These are phyloP conservation scores for Acorus calamus DNA, from an alignment of 106 monocot genomes.

Conservation along the genomic window DNA sequence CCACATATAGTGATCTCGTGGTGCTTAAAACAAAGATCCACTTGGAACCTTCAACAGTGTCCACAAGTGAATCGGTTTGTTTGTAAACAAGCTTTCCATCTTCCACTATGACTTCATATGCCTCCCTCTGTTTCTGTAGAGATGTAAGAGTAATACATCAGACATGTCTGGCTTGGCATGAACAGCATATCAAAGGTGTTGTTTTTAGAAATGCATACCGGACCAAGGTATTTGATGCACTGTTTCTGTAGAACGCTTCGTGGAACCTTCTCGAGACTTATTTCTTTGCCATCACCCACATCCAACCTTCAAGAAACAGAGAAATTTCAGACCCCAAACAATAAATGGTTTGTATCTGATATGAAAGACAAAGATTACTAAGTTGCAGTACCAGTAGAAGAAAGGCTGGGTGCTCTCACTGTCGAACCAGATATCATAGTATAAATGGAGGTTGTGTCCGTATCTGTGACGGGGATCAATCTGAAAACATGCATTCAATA, in stretches of 20 bases:
- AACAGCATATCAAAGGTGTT: no score
- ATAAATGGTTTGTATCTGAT: no score
- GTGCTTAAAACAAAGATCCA: conserved; percentile 94
- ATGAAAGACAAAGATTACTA: no score
- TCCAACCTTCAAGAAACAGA: conserved; percentile 36
- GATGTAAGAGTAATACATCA: no score
- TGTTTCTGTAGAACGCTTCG: conserved; percentile 56
- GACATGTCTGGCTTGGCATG: no score
- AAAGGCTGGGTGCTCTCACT: conserved; percentile 59
- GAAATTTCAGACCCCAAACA: no score
- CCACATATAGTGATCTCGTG: conserved; percentile 59
- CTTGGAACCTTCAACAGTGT: conserved; percentile 59
- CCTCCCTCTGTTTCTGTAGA: conserved; percentile 57
- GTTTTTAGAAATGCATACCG: conserved; percentile 24
- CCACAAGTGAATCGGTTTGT: conserved; percentile 22
- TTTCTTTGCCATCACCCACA: conserved; percentile 68
- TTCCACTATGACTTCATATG: conserved; percentile 65
- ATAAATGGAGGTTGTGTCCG: conserved; percentile 61
- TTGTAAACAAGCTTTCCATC: conserved; percentile 61
- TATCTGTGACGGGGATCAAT: conserved; percentile 72
- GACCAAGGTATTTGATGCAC: conserved; percentile 80
- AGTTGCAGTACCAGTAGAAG: conserved; percentile 47
- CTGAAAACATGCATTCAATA: conserved; percentile 11
- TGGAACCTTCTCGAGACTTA: conserved; percentile 49
- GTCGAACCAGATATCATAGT: conserved; percentile 57